phyloP scores from a whole-genome alignment of 202 grass and related monocot genomes.

The Hordeum pubiflorum region DNA sequence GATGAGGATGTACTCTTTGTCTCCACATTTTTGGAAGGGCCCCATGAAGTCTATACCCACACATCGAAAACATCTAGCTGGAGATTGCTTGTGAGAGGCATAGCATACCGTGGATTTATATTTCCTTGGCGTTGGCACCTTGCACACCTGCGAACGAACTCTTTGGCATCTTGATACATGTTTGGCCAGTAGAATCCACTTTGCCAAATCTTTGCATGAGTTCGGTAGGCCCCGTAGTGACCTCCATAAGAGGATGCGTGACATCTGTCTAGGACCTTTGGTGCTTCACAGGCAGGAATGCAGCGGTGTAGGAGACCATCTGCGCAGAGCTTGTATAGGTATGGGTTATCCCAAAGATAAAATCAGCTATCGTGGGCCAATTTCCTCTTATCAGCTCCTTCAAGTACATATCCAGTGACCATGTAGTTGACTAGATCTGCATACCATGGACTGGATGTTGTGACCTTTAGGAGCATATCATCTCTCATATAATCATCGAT shows the following conservation, averaged over 20 bases:
- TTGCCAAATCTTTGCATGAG: background rate
- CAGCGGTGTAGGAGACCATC: background rate
- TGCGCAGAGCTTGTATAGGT: background rate
- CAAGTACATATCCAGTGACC: no score
- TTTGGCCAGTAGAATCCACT: background rate
- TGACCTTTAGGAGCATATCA: background rate
- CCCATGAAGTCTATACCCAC: background rate
- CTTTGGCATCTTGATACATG: background rate
- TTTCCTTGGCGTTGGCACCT: background rate
- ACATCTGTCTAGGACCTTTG: background rate
- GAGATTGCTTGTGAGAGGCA: background rate
- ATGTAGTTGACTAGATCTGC: background rate
- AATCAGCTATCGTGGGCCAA: rapidly evolving
- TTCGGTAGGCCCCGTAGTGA: background rate
- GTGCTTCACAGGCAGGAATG: no score
- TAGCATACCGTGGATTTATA: background rate
- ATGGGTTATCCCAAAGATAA: background rate
- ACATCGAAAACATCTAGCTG: background rate
- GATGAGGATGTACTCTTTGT: background rate
- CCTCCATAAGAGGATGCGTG: background rate
- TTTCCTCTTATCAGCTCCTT: background rate
- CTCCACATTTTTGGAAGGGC: background rate
- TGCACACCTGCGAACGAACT: background rate
- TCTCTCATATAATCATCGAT: background rate
- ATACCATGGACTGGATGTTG: background rate